phyloP scores from a whole-genome alignment of 2,329 filamentous ascomycete species.

The Colletotrichum horii region DNA sequence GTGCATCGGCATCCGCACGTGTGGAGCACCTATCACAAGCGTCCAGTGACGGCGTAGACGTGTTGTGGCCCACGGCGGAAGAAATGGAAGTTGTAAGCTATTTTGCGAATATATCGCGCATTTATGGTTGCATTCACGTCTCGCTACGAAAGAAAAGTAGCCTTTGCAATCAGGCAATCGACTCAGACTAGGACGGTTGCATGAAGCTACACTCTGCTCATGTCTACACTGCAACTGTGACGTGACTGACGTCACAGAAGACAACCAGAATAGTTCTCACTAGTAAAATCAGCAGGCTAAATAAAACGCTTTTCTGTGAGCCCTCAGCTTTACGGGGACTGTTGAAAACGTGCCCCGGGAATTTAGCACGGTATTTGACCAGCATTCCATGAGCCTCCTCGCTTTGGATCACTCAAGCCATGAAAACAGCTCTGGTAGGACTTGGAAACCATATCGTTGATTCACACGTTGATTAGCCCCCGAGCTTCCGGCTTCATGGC shows the following conservation, averaged over 20 bases:
- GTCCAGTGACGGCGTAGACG: neutral
- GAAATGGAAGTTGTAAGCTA: neutral
- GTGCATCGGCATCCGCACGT: too few species aligned
- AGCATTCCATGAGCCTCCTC: neutral
- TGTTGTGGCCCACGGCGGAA: neutral
- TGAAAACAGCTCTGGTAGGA: neutral
- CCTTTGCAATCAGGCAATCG: neutral
- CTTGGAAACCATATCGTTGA: neutral
- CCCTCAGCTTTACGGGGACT: neutral
- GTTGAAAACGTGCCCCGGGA: neutral
- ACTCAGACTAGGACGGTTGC: neutral
- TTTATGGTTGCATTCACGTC: neutral
- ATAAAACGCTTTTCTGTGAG: neutral
- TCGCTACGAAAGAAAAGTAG: neutral
- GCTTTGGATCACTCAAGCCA: neutral
- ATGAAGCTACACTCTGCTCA: neutral
- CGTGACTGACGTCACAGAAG: neutral
- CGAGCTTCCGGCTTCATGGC: neutral
- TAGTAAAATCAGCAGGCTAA: neutral
- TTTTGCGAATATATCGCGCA: neutral
- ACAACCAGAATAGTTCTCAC: neutral
- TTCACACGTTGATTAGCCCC: neutral
- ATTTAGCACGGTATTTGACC: neutral
- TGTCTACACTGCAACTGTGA: neutral
- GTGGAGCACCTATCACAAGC: neutral